Base-by-base conservation (phyloP, 306 rosid genomes). In the Cicer cuneatum region DNA sequence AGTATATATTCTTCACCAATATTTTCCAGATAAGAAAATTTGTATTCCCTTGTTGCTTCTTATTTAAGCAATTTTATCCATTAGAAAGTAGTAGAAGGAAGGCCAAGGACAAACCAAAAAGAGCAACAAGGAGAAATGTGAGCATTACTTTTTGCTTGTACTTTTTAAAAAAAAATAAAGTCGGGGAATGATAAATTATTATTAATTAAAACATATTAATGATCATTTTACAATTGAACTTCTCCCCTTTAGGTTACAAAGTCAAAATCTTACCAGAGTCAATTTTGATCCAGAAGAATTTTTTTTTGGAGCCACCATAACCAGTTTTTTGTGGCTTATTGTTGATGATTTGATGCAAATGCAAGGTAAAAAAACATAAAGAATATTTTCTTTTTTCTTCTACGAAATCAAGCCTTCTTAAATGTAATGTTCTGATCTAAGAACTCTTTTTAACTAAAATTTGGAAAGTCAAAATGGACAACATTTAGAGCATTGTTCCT, bases 41-140 rank as follows among this genome's bases (percentile, higher is more conserved):
- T 41, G 42, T 72, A 73, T 54, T 76, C 73, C 14, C 42, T 47
- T 29, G 29, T 40, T 73, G 58, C 78, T 77, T 84, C 79, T 77
- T 14, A 49, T 13, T 71, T 47, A 77, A 57, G 79, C 74, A 69
- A 10, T 69, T 69, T 62, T 52, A 64, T 77, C 53, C 66, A 49
- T 80, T 16, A 73, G 68, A 72, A 66, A 46, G 10, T 74, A 18
- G 35, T 29, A 29, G 35, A 29, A 4, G 35, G 41, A 76, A 48
- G 52, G 65, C 48, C 16, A 35, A 10, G 52, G 54, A 41, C 48
- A 76, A 72, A 59, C 57, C 79, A 54, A 69, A 68, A 29, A 66
- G 65, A 72, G 80, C 35, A 67, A 76, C 58, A 73, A 39, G 12
- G 66, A 46, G 33, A 58, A 61, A 80, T 40, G 59, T 41, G 41